Evolutionary conservation across 2,329 filamentous ascomycete genomes (phyloP).

Genomic region (Venturia nashicola): DNA sequence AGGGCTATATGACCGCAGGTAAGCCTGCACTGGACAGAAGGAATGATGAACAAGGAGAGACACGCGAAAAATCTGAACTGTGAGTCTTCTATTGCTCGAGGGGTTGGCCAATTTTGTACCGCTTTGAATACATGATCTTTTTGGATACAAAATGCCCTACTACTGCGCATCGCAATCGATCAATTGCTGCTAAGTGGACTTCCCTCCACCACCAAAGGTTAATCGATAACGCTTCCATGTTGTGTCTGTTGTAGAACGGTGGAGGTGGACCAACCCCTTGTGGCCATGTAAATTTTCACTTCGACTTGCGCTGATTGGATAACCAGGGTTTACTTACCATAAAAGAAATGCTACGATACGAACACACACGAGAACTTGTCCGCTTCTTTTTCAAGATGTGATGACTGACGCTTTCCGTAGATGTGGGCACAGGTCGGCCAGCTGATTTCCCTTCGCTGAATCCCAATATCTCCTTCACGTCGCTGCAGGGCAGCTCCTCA

Average conservation of each 20-base stretch:
- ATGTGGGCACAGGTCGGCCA: background rate
- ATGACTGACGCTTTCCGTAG: background rate
- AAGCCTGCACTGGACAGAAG: conserved; percentile 5
- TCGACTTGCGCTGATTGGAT: background rate
- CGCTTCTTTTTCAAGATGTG: background rate
- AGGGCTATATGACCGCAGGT: conserved; percentile 33
- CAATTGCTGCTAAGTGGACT: background rate
- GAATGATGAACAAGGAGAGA: background rate
- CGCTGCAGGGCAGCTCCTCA: background rate
- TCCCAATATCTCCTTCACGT: background rate
- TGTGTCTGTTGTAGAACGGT: background rate
- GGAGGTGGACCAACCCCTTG: background rate
- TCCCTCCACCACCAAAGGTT: background rate
- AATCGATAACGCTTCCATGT: background rate
- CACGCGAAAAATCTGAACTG: conserved; percentile 1
- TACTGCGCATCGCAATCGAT: background rate
- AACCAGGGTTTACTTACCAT: background rate
- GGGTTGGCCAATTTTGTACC: background rate
- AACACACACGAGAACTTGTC: background rate
- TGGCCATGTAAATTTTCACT: background rate
- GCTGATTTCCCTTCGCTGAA: background rate
- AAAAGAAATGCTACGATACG: background rate
- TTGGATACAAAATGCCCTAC: background rate
- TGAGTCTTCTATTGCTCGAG: conserved; percentile 1
- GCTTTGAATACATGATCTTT: background rate